Percentiles rank a stretch among this genome's conserved stretches.
phyloP scores from a whole-genome alignment of 768 basidiomycete species.

The Naganishia antarctica region DNA sequence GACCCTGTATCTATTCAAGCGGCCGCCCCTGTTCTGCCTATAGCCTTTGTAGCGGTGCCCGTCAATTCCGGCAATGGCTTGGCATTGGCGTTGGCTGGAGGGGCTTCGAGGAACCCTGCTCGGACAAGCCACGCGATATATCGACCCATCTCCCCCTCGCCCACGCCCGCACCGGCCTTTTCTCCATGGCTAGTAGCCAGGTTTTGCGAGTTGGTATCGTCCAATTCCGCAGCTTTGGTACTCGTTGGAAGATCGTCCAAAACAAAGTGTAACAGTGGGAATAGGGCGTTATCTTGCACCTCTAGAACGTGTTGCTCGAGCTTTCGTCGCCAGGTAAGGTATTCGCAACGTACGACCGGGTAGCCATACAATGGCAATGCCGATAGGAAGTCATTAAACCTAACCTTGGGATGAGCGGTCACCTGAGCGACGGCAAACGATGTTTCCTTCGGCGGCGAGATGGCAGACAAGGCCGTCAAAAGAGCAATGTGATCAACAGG shows the following conservation, averaged over 20 bases:
- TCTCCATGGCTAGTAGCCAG: constrained; percentile 55
- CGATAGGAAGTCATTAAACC: constrained; percentile 79
- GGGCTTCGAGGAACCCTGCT: constrained; percentile 69
- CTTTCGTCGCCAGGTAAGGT: constrained; percentile 81
- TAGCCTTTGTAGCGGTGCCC: constrained; percentile 43
- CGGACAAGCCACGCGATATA: constrained; percentile 90
- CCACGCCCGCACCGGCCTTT: constrained; percentile 59
- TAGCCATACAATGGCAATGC: constrained; percentile 76
- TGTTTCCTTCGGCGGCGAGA: constrained; percentile 52
- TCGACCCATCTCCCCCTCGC: constrained; percentile 68
- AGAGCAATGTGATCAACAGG: constrained; percentile 94
- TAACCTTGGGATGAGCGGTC: constrained; percentile 75
- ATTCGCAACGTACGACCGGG: constrained; percentile 70
- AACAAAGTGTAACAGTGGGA: constrained; percentile 94
- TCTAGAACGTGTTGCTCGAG: constrained; percentile 94
- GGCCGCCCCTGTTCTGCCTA: constrained; percentile 42
- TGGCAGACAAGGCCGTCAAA: constrained; percentile 67
- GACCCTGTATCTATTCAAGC: neutral
- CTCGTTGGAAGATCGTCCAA: constrained; percentile 94
- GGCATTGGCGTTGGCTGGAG: constrained; percentile 31
- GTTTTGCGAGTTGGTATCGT: constrained; percentile 74
- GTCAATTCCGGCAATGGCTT: constrained; percentile 43
- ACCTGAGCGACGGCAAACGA: constrained; percentile 57
- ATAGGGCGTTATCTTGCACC: constrained; percentile 90
- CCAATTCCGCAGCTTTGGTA: constrained; percentile 85